Conservation (phyloP, 2,329 filamentous ascomycete genomes). For the Westerdykella ornata region DNA sequence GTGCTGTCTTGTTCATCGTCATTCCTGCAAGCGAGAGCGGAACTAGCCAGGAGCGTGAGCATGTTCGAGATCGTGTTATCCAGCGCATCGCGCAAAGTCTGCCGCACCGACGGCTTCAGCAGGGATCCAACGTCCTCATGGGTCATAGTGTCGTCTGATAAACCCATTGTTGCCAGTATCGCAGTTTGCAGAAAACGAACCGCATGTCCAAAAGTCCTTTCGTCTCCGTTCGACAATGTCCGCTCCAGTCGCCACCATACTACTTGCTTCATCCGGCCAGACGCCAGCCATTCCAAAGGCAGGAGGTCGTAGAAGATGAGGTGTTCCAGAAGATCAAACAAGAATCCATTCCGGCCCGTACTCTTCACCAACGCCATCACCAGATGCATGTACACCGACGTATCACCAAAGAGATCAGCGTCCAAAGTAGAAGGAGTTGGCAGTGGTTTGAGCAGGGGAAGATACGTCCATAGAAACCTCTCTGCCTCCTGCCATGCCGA, state of each 20-base stretch:
- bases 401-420: slow-evolving; percentile 23
- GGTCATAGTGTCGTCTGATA: slow-evolving; percentile 20
- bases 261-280: slow-evolving; percentile 26
- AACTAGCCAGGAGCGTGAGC: slow-evolving; percentile 29
- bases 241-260: slow-evolving; percentile 33
- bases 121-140: slow-evolving; percentile 15
- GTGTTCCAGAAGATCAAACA: slow-evolving; percentile 31
- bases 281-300: slow-evolving; percentile 37
- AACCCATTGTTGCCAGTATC: slow-evolving; percentile 22
- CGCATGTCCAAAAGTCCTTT: slow-evolving; percentile 20
- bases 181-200: slow-evolving; percentile 28
- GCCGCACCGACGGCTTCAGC: slow-evolving; percentile 20
- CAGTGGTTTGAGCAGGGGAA: slow-evolving; percentile 19
- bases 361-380: slow-evolving; percentile 23
- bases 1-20: background rate
- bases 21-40: slow-evolving; percentile 15
- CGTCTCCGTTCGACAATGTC: slow-evolving; percentile 25
- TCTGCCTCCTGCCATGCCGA: slow-evolving; percentile 34
- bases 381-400: slow-evolving; percentile 23
- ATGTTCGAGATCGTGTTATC: slow-evolving; percentile 33
- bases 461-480: slow-evolving; percentile 24
- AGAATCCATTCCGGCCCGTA: slow-evolving; percentile 21
- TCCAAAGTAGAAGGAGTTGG: slow-evolving; percentile 19
- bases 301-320: slow-evolving; percentile 31
- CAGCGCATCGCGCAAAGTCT: slow-evolving; percentile 28